phyloP scores from a whole-genome alignment of 2,329 filamentous ascomycete species.

The Lachnellula subtilissima region DNA sequence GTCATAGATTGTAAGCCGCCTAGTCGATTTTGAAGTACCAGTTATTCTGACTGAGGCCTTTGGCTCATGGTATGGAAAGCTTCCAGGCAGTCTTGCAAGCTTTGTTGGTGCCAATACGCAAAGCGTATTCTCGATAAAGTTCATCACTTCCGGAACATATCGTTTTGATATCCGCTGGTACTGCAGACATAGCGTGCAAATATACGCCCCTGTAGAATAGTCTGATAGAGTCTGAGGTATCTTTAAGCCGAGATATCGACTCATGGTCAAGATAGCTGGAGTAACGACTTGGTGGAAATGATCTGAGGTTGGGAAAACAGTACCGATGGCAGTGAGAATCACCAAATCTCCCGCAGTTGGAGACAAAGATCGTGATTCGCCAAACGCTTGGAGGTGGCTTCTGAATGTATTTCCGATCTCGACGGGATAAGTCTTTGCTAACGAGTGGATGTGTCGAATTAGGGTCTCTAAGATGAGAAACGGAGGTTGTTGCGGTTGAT shows the following conservation, averaged over 20 bases:
- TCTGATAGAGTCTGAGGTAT: conserved; percentile 61
- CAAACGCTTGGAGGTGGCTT: conserved; percentile 59
- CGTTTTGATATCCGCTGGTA: conserved; percentile 82
- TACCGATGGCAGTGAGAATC: conserved; percentile 75
- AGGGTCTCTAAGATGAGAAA: conserved; percentile 72
- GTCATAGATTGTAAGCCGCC: conserved; percentile 57
- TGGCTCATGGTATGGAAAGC: conserved; percentile 59
- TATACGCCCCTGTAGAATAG: conserved; percentile 68
- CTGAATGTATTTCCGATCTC: conserved; percentile 76
- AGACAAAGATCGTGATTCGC: conserved; percentile 43
- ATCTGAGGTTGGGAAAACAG: conserved; percentile 90
- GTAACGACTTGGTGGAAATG: conserved; percentile 96
- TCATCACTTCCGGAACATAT: conserved; percentile 83
- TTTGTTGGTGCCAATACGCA: conserved; percentile 58
- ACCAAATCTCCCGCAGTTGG: conserved; percentile 68
- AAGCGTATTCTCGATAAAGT: conserved; percentile 73
- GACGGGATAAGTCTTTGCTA: conserved; percentile 79
- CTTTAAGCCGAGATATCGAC: conserved; percentile 75
- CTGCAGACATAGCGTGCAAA: conserved; percentile 73
- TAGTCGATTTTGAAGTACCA: conserved; percentile 38
- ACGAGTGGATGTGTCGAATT: conserved; percentile 85
- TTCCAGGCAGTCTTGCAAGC: conserved; percentile 42
- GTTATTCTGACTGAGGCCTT: conserved; percentile 47
- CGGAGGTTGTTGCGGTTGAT: conserved; percentile 42
- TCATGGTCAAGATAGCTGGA: conserved; percentile 80